Base-by-base conservation (phyloP, 805 yeast genomes). In the Teunomyces gatunensis region DNA sequence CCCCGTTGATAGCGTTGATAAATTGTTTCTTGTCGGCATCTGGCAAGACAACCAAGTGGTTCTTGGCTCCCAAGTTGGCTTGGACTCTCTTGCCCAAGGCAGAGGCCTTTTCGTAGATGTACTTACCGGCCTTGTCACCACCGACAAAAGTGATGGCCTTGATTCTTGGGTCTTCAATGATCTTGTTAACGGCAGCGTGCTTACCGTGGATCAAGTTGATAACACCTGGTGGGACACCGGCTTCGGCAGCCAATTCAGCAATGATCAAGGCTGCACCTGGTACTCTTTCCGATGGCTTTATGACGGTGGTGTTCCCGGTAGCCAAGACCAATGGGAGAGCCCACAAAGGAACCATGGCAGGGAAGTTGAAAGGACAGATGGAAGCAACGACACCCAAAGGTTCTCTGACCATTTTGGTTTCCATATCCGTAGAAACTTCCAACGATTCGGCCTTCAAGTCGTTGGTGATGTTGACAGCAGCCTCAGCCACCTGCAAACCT, bases 341-440 rank as follows among this genome's bases (percentile, higher is more conserved):
- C 87, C 87, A 82, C 55, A 82, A 71, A 7, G 85, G 85, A 55
- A 87, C 87, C 92, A 85, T 85, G 39, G 89, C 91, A 21, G 92
- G 92, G 80, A 85, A 85, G 70, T 85, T 85, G 73, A 85, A 85
- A 17, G 92, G 92, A 54, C 86, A 81, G 58, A 85, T 86, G 20
- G 90, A 85, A 12, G 85, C 89, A 50, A 85, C 79, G 6, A 85
- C 87, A 28, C 92, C 92, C 50, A 85, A 70, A 39, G 89, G 89
- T 63, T 81, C 85, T 56, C 90, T 78, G 44, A 73, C 85, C 87
- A 83, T 83, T 57, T 83, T 76, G 27, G 91, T 85, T 62, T 85
- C 89, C 90, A 85, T 85, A 57, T 84, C 87, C 13, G 76, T 71
- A 28, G 89, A 78, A 13, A 85, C 90, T 59, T 84, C 89, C 48